Percentiles rank a stretch among this genome's conserved stretches.
Evolutionary conservation across 140 eudicot genomes (phyloP).

Genomic region (Stevia rebaudiana): DNA sequence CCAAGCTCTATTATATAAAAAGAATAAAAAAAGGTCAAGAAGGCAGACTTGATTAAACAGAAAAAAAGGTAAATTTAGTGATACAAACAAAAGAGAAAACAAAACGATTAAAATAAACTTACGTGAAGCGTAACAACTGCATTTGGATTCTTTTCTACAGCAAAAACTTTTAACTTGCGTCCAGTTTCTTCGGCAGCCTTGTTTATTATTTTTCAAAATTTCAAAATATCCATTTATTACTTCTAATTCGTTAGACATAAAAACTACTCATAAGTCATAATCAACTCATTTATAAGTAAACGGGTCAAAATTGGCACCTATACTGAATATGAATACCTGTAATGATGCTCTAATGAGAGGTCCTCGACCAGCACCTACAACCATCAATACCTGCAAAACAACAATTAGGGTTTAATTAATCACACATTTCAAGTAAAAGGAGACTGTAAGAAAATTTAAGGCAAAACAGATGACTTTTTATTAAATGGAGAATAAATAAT

Average conservation of each 20-base stretch:
- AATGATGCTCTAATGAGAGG: constrained; percentile 97
- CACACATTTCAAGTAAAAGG: constrained; percentile 1
- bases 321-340: constrained; percentile 44
- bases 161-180: constrained; percentile 78
- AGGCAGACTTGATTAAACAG: background rate
- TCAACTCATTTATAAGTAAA: background rate
- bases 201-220: background rate
- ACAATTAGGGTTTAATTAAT: background rate
- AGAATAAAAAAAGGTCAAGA: background rate
- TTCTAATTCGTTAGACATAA: background rate
- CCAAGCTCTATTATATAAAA: constrained; percentile 54
- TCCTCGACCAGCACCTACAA: constrained; percentile 99
- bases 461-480: background rate
- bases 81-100: background rate
- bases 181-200: constrained; percentile 98
- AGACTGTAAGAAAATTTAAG: background rate
- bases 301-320: background rate
- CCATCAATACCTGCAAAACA: constrained; percentile 72
- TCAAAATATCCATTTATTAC: background rate
- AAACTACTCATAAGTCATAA: background rate
- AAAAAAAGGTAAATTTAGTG: background rate
- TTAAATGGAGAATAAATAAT: constrained; percentile 7
- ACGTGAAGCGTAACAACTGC: constrained; percentile 98
- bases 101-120: constrained; percentile 21
- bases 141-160: constrained; percentile 98